phyloP scores from a whole-genome alignment of 345 rosid genomes.

The Diplotaxis tenuifolia region DNA sequence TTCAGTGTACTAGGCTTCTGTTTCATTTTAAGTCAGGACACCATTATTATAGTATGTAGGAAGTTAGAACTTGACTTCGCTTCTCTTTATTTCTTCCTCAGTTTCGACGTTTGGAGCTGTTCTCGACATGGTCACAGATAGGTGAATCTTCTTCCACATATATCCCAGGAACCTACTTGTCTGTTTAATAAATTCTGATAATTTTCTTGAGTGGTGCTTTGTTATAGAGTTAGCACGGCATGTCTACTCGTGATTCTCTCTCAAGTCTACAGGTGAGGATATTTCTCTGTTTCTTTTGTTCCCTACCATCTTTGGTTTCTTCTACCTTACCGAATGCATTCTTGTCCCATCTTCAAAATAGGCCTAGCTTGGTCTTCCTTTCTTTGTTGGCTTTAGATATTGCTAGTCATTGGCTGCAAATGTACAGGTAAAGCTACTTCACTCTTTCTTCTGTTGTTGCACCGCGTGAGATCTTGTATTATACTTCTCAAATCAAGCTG shows the following conservation, averaged over 20 bases:
- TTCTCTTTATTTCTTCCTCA: conserved; percentile 37
- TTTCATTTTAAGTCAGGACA: not conserved
- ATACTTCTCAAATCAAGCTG: no score
- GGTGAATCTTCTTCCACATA: conserved; percentile 46
- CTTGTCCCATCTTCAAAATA: conserved; percentile 30
- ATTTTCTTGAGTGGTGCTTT: not conserved
- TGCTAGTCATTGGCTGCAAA: conserved; percentile 96
- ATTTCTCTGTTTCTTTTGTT: conserved; percentile 3
- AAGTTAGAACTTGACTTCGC: conserved; percentile 20
- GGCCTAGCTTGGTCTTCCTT: conserved; percentile 93
- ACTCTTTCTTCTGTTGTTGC: conserved; percentile 42
- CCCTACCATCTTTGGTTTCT: not conserved
- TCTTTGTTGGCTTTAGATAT: conserved; percentile 92
- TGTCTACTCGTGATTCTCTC: conserved; percentile 92
- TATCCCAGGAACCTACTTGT: no score
- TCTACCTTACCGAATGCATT: not conserved
- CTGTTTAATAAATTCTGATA: not conserved
- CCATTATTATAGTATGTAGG: not conserved
- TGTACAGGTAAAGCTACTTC: conserved; percentile 72
- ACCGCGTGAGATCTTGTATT: not conserved
- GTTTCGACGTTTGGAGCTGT: conserved; percentile 99
- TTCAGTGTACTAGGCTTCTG: not conserved
- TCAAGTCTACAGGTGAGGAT: conserved; percentile 68
- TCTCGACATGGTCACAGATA: conserved; percentile 97
- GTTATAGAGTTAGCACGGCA: conserved; percentile 93